Evolutionary conservation across 352 stramenopile genomes (phyloP), one percentile per base, ranked within the genome.

Genomic region (Pythium rhizo-oryzae): DNA sequence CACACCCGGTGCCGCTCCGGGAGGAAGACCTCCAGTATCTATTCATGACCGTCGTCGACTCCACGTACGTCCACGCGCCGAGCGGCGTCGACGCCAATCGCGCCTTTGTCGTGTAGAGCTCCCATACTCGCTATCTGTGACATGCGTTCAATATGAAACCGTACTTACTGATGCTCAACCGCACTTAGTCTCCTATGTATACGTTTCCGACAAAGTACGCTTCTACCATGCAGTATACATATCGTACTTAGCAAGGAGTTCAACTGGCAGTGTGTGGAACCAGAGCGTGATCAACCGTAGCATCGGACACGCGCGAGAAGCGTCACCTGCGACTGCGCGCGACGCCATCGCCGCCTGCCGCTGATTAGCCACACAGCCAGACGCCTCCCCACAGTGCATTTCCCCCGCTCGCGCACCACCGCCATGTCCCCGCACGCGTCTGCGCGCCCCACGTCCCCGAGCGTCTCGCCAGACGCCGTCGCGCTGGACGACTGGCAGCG

Each of bases 21-120:
- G 63, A 53, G 11, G 63, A 70, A 41, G 63, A 70, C 47, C 54
- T 70, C 47, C 53, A 70, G 54, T 70, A 65, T 19, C 49, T 70
- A 9, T 54, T 65, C 18, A 70, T 65, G 55, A 70, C 63, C 7
- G 56, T 70, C 44, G 56, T 65, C 23, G 63, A 70, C 28, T 65
- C 55, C 15, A 39, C 37, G 33, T 64, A 55, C n/a, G 11, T 19
- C 35, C 8, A 51, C 33, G 2, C n/a, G 28, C 24, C 44, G 44
- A 12, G 9, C 19, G 24, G 18, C 28, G 33, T 59, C 33, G 52
- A 59, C 8, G 19, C 33, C 1, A 47, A 46, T 23, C 37, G 21
- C n/a, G 33, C 52, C 5, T 59, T 59, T 19, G 19, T 24, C 8
- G 52, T 59, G 11, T 59, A 47, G 24, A 37, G 12, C 19, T 13